Conservation (phyloP, 495 filamentous ascomycete species). For the Aspergillus sclerotiicarbonarius region DNA sequence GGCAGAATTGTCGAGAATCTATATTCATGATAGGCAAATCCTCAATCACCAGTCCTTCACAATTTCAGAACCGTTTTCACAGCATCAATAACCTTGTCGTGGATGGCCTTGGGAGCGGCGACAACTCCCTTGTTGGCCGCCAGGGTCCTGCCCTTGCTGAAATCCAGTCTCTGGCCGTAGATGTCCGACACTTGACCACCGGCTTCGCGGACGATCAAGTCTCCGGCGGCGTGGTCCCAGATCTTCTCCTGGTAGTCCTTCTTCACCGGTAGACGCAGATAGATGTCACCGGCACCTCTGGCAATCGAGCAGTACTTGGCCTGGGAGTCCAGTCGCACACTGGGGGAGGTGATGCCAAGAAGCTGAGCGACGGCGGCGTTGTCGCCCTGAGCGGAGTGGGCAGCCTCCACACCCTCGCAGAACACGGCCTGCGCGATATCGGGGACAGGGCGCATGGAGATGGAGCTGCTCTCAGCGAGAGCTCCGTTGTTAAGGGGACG, state of each 20-base stretch:
- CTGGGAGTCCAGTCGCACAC: constrained; percentile 93
- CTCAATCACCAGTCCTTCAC: constrained; percentile 30
- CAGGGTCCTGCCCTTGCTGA: constrained; percentile 81
- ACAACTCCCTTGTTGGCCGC: constrained; percentile 89
- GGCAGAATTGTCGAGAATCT: constrained; percentile 17
- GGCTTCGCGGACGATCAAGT: constrained; percentile 89
- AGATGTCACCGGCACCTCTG: constrained; percentile 92
- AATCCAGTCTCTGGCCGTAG: constrained; percentile 76
- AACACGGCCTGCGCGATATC: constrained; percentile 79
- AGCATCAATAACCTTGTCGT: constrained; percentile 72
- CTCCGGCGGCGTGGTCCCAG: constrained; percentile 98
- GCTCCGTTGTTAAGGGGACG: constrained; percentile 62
- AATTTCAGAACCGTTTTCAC: constrained; percentile 75
- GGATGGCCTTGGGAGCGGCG: constrained; percentile 73
- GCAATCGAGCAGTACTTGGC: constrained; percentile 97
- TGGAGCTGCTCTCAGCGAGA: constrained; percentile 59
- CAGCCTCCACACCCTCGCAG: constrained; percentile 92
- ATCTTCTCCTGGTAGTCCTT: constrained; percentile 97
- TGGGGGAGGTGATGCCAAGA: constrained; percentile 79
- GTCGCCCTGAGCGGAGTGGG: constrained; percentile 84
- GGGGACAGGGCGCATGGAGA: constrained; percentile 73
- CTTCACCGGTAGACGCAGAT: constrained; percentile 79
- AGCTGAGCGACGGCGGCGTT: constrained; percentile 78
- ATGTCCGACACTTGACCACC: constrained; percentile 89
- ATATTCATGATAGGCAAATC: constrained; percentile 15